These are phyloP conservation scores for Colletotrichum sp. DNA, from an alignment of 2,329 filamentous ascomycete genomes.

Conservation along the genomic window DNA sequence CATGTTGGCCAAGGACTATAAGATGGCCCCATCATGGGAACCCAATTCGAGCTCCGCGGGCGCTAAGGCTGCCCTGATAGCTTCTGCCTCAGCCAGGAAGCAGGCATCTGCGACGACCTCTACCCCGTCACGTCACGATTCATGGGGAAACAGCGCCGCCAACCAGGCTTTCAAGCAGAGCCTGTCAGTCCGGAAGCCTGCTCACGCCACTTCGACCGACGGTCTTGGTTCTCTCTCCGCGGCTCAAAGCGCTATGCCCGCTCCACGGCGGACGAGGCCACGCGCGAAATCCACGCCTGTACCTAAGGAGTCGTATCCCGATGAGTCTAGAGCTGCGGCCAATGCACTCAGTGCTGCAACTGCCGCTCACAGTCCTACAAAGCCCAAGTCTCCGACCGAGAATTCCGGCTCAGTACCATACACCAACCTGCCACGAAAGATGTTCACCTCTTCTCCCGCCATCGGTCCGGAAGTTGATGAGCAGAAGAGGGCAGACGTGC, in stretches of 20 bases:
- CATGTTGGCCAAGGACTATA: slow-evolving; percentile 46
- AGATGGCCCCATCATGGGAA: slow-evolving; percentile 60
- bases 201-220: slow-evolving; percentile 27
- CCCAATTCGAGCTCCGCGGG: slow-evolving; percentile 68
- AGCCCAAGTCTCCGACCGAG: slow-evolving; percentile 51
- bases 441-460: slow-evolving; percentile 80
- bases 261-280: slow-evolving; percentile 50
- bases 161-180: slow-evolving; percentile 65
- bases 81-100: slow-evolving; percentile 36
- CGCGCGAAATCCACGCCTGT: slow-evolving; percentile 70
- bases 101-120: slow-evolving; percentile 45
- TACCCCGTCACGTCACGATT: slow-evolving; percentile 45
- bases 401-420: slow-evolving; percentile 71
- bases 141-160: slow-evolving; percentile 72
- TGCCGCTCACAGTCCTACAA: slow-evolving; percentile 62
- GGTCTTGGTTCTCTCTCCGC: slow-evolving; percentile 69
- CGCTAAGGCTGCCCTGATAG: slow-evolving; percentile 76
- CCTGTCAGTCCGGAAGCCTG: slow-evolving; percentile 34
- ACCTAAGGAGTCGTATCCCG: slow-evolving; percentile 52
- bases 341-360: slow-evolving; percentile 79
- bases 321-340: slow-evolving; percentile 62
- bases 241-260: slow-evolving; percentile 76
- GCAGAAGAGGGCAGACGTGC: slow-evolving; percentile 70
- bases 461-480: slow-evolving; percentile 77
- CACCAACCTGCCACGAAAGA: slow-evolving; percentile 71